These are phyloP conservation scores for Morella rubra DNA, from an alignment of 306 rosid species.

Conservation along the genomic window DNA sequence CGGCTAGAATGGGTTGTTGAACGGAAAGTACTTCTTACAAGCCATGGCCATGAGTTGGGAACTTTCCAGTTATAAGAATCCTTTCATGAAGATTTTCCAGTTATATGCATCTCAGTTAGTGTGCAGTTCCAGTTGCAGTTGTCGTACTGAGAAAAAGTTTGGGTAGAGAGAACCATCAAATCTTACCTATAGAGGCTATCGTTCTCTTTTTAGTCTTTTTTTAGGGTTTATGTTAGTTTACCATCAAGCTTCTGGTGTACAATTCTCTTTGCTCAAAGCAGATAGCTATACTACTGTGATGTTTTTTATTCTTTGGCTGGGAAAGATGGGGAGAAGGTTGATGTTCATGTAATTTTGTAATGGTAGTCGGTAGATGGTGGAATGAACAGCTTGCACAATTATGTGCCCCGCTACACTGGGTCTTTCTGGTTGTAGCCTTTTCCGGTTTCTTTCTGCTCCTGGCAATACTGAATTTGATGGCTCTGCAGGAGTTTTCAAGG, in stretches of 20 bases:
- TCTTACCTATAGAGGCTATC: conserved; percentile 4
- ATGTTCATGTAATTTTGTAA: not conserved
- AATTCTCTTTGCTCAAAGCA: conserved; percentile 9
- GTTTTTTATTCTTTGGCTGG: conserved; percentile 9
- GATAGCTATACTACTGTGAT: not conserved
- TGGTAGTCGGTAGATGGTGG: not conserved
- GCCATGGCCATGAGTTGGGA: conserved; percentile 78
- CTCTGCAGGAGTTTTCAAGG: not conserved
- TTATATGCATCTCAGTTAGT: not conserved
- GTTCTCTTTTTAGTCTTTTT: not conserved
- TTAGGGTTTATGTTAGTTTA: not conserved
- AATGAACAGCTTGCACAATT: not conserved
- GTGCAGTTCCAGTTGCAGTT: conserved; percentile 1
- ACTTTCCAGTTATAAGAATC: conserved; percentile 40
- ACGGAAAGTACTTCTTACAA: conserved; percentile 61
- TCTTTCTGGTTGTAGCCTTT: not conserved
- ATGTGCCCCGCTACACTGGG: not conserved
- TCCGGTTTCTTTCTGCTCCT: not conserved
- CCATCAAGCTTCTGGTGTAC: not conserved
- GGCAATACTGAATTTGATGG: not conserved
- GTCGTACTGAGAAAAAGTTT: not conserved
- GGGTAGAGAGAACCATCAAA: not conserved
- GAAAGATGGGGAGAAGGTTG: not conserved
- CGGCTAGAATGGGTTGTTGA: conserved; percentile 72
- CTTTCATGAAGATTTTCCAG: not conserved